A percentile compares a stretch with the other conserved stretches of the same genome.
Evolutionary conservation across 345 rosid species (phyloP).

Genomic region (Salix arbutifolia): DNA sequence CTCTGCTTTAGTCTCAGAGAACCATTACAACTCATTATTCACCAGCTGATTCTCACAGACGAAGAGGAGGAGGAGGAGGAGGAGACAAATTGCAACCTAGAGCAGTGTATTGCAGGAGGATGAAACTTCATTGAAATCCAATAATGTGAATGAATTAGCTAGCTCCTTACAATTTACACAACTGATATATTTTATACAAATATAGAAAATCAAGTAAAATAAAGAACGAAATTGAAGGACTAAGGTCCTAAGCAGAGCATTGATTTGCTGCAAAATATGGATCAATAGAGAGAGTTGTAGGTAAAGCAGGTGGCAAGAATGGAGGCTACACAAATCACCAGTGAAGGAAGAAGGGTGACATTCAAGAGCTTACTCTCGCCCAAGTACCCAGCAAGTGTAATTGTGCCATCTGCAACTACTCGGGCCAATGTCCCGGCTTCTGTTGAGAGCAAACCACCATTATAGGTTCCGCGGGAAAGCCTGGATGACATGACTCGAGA

Average conservation of each 20-base stretch:
- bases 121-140: not conserved
- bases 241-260: not conserved
- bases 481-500: conserved; percentile 97
- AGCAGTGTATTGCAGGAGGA: not conserved
- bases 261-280: not conserved
- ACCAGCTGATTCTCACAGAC: too few relatives aligned
- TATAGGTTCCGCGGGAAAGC: conserved; percentile 92
- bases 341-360: conserved; percentile 80
- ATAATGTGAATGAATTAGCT: conserved; percentile 11
- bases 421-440: conserved; percentile 97
- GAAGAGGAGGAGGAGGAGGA: too few relatives aligned
- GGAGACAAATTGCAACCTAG: not conserved
- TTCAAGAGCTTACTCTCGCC: conserved; percentile 70
- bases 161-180: conserved; percentile 1
- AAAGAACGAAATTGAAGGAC: not conserved
- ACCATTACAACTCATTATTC: not conserved
- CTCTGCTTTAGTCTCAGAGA: not conserved
- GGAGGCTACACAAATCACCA: conserved; percentile 65
- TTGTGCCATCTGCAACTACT: conserved; percentile 89
- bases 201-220: not conserved
- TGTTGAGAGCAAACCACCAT: conserved; percentile 88
- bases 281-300: conserved; percentile 87
- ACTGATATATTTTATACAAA: not conserved
- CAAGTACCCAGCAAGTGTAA: conserved; percentile 83
- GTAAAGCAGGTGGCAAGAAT: conserved; percentile 81